phyloP scores from a whole-genome alignment of 1,284 basidiomycete genomes.

The Leccinum solheimii region DNA sequence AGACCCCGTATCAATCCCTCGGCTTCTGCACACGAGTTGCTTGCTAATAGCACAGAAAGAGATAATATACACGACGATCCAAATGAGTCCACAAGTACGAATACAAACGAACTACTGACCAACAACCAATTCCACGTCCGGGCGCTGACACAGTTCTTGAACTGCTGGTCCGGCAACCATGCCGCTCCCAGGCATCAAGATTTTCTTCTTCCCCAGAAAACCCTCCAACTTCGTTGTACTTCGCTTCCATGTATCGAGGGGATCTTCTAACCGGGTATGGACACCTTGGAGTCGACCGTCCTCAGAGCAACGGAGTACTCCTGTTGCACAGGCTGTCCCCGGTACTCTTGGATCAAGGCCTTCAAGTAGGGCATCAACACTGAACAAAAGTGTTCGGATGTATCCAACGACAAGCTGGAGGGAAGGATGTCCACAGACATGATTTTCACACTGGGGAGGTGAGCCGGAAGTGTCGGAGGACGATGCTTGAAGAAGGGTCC shows the following conservation, averaged over 20 bases:
- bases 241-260: slow-evolving; percentile 48
- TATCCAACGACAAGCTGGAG: slow-evolving; percentile 74
- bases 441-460: slow-evolving; percentile 64
- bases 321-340: slow-evolving; percentile 21
- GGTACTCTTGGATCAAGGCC: slow-evolving; percentile 49
- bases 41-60: slow-evolving; percentile 49
- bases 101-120: slow-evolving; percentile 51
- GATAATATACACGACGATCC: slow-evolving; percentile 10
- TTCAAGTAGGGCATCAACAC: slow-evolving; percentile 67
- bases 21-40: slow-evolving; percentile 69
- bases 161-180: slow-evolving; percentile 89
- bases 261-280: slow-evolving; percentile 61
- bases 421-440: slow-evolving; percentile 91
- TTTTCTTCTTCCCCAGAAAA: slow-evolving; percentile 53
- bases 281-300: slow-evolving; percentile 53
- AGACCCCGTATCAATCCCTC: slow-evolving; percentile 54
- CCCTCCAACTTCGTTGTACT: slow-evolving; percentile 6
- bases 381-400: too few species aligned
- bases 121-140: slow-evolving; percentile 68
- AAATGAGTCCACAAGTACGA: slow-evolving; percentile 17
- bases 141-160: slow-evolving; percentile 48
- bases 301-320: slow-evolving; percentile 46
- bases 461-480: slow-evolving; percentile 41
- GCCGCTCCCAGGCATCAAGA: slow-evolving; percentile 86
- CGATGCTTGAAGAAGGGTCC: slow-evolving; percentile 66